A percentile compares a stretch with the other conserved stretches of the same genome.
Conservation (phyloP, 2,329 filamentous ascomycete genomes). For the Bipolaris cookei region DNA sequence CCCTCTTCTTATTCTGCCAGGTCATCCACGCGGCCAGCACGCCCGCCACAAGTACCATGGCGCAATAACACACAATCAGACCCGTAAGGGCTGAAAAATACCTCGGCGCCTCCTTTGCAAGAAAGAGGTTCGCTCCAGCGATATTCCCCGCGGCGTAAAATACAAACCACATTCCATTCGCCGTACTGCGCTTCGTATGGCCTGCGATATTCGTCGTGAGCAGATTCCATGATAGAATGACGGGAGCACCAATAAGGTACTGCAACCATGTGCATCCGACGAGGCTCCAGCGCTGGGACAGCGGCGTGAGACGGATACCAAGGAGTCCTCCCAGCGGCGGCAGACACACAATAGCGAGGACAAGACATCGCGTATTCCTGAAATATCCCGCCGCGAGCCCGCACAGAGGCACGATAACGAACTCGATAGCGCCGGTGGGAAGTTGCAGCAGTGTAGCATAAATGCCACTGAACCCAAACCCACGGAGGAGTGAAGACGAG, state of each 20-base stretch:
- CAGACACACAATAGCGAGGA: constrained; percentile 50
- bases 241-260: constrained; percentile 57
- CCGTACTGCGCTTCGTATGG: constrained; percentile 59
- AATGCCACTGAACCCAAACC: constrained; percentile 52
- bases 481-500: constrained; percentile 54
- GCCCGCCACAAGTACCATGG: constrained; percentile 47
- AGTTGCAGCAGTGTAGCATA: constrained; percentile 53
- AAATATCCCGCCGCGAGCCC: constrained; percentile 45
- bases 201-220: constrained; percentile 54
- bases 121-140: constrained; percentile 57
- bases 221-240: constrained; percentile 61
- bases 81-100: constrained; percentile 56
- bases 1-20: constrained; percentile 43
- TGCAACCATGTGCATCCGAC: constrained; percentile 63
- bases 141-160: constrained; percentile 59
- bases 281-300: constrained; percentile 56
- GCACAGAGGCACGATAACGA: constrained; percentile 48
- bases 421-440: constrained; percentile 54
- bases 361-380: constrained; percentile 37
- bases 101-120: constrained; percentile 52
- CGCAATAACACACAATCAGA: constrained; percentile 53
- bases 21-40: constrained; percentile 40
- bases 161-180: constrained; percentile 59
- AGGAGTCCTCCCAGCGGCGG: constrained; percentile 59
- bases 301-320: constrained; percentile 57